A percentile compares a stretch with the other conserved stretches of the same genome.
phyloP scores from a whole-genome alignment of 2,329 filamentous ascomycete species.

The Trichoderma afroharzianum region DNA sequence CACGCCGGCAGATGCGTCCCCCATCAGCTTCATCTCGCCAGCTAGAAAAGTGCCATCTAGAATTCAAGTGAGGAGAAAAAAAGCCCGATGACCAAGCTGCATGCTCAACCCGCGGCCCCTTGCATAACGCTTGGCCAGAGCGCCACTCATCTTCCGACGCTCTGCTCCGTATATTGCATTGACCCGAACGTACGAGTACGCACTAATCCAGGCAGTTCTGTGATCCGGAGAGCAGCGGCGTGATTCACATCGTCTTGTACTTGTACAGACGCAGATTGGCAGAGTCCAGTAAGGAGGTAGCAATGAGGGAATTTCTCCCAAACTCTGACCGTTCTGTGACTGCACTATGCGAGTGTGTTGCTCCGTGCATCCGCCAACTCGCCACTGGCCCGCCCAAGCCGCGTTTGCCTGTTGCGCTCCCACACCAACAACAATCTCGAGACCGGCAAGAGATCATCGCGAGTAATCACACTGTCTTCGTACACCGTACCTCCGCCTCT shows the following conservation, averaged over 20 bases:
- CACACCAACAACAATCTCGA: conserved; percentile 1
- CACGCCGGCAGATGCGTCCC: neutral
- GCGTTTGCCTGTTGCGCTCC: conserved; percentile 8
- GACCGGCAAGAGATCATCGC: neutral
- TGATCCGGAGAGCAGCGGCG: neutral
- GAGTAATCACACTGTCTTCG: neutral
- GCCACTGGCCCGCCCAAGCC: conserved; percentile 14
- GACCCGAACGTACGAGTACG: neutral
- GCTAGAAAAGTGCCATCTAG: neutral
- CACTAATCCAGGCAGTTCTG: neutral
- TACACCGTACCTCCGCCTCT: neutral
- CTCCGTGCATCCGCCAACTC: conserved; percentile 11
- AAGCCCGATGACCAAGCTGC: neutral
- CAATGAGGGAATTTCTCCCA: conserved; percentile 5
- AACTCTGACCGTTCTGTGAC: neutral
- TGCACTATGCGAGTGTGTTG: neutral
- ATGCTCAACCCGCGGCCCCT: conserved; percentile 3
- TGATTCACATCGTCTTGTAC: neutral
- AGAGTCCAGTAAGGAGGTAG: neutral
- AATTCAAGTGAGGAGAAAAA: neutral
- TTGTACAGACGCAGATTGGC: neutral
- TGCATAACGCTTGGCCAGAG: neutral
- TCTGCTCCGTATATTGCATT: neutral
- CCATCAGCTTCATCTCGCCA: neutral
- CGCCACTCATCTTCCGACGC: conserved; percentile 1